phyloP scores from a whole-genome alignment of 345 rosid genomes.

The Citrus reticulata region DNA sequence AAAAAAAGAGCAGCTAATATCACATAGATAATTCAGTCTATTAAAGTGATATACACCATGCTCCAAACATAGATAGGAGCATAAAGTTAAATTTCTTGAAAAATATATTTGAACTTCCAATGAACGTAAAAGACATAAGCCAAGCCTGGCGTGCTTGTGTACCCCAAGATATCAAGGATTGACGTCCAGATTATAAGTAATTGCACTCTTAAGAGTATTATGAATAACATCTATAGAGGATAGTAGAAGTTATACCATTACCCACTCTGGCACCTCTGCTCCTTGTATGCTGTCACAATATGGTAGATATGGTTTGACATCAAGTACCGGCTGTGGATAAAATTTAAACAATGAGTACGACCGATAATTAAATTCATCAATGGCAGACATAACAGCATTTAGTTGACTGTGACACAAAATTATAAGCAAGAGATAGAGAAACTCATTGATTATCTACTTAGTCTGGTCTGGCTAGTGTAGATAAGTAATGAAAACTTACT shows the following conservation, averaged over 20 bases:
- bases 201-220: not conserved
- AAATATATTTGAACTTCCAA: not conserved
- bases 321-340: slow-evolving; percentile 70
- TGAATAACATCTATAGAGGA: slow-evolving; percentile 6
- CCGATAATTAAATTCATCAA: slow-evolving; percentile 3
- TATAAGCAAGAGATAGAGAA: not conserved
- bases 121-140: not conserved
- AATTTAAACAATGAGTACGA: slow-evolving; percentile 1
- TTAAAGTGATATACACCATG: not conserved
- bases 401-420: not conserved
- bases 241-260: slow-evolving; percentile 43
- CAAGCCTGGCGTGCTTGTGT: not conserved
- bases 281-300: slow-evolving; percentile 75
- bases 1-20: not conserved
- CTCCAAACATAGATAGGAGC: not conserved
- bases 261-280: slow-evolving; percentile 80
- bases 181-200: not conserved
- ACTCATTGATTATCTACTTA: not conserved
- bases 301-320: slow-evolving; percentile 85
- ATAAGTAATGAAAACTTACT: slow-evolving; percentile 39
- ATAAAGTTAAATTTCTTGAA: not conserved
- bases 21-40: not conserved
- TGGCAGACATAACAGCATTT: not conserved
- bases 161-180: not conserved
- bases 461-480: not conserved